Evolutionary conservation across 305 asterid species (phyloP).

Genomic region (Solanum hybrid): DNA sequence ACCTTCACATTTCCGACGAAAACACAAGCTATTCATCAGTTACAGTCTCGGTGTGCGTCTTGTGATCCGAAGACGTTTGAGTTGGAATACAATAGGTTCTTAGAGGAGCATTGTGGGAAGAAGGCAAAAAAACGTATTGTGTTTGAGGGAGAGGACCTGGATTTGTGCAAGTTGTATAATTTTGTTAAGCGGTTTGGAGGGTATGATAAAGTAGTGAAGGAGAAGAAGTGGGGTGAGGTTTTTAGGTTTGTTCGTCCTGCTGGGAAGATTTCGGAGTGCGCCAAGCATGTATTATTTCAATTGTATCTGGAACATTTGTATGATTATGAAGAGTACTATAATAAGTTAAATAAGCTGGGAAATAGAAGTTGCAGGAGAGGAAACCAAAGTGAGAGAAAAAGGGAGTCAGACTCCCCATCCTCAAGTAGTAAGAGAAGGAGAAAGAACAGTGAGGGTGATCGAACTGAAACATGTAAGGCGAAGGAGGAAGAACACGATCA

Average conservation of each 20-base stretch:
- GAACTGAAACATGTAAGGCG: constrained; percentile 35
- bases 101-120: constrained; percentile 78
- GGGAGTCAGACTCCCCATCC: constrained; percentile 32
- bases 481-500: constrained; percentile 53
- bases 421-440: constrained; percentile 61
- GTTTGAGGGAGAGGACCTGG: constrained; percentile 78
- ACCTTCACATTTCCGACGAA: constrained; percentile 76
- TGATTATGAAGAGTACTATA: constrained; percentile 74
- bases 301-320: constrained; percentile 73
- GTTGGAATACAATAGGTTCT: constrained; percentile 67
- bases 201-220: constrained; percentile 55
- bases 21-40: constrained; percentile 87
- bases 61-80: constrained; percentile 79
- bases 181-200: constrained; percentile 90
- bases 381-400: constrained; percentile 31
- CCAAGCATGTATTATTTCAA: constrained; percentile 72
- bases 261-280: constrained; percentile 65
- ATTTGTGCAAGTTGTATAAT: constrained; percentile 77
- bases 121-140: constrained; percentile 61
- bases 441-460: constrained; percentile 60
- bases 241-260: constrained; percentile 62
- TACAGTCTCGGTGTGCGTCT: constrained; percentile 79
- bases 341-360: constrained; percentile 44
- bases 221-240: constrained; percentile 88
- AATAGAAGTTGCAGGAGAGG: constrained; percentile 37